These are phyloP conservation scores for Leccinum subtestaceum DNA, from an alignment of 768 basidiomycete genomes.

Conservation along the genomic window DNA sequence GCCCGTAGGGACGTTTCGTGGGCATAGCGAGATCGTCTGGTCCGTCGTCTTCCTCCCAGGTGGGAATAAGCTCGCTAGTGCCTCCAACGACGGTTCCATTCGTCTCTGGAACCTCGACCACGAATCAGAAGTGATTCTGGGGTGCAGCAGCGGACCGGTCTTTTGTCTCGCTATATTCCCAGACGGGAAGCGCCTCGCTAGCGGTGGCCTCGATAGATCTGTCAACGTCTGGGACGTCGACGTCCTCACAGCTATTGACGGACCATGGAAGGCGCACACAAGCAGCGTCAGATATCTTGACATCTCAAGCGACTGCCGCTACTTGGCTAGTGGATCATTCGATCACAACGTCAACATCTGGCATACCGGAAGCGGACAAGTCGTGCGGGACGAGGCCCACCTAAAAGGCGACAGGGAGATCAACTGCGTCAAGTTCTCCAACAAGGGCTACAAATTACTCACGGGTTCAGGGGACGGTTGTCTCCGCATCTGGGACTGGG, in stretches of 20 bases:
- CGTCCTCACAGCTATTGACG: constrained; percentile 10
- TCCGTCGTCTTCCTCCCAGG: constrained; percentile 28
- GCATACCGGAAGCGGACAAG: constrained; percentile 27
- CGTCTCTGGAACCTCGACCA: constrained; percentile 30
- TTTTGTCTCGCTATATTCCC: constrained; percentile 29
- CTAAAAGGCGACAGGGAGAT: constrained; percentile 25
- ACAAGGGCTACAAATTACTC: constrained; percentile 24
- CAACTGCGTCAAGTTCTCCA: constrained; percentile 29
- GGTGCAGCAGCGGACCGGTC: constrained; percentile 19
- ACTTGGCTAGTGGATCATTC: constrained; percentile 30
- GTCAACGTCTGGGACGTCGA: constrained; percentile 32
- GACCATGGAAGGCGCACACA: constrained; percentile 25
- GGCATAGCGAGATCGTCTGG: constrained; percentile 30
- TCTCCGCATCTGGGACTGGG: constrained; percentile 31
- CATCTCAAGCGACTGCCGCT: constrained; percentile 28
- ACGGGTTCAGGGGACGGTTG: constrained; percentile 29
- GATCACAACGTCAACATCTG: constrained; percentile 32
- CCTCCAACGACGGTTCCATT: constrained; percentile 31
- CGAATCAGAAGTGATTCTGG: constrained; percentile 25
- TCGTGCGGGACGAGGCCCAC: constrained; percentile 23
- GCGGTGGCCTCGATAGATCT: constrained; percentile 31
- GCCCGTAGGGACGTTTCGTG: constrained; percentile 22
- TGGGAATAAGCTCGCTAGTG: constrained; percentile 24
- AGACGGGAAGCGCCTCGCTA: constrained; percentile 26
- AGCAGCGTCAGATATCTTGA: constrained; percentile 30